phyloP scores from a whole-genome alignment of 1,284 basidiomycete genomes.

The Tylopilus sp. region DNA sequence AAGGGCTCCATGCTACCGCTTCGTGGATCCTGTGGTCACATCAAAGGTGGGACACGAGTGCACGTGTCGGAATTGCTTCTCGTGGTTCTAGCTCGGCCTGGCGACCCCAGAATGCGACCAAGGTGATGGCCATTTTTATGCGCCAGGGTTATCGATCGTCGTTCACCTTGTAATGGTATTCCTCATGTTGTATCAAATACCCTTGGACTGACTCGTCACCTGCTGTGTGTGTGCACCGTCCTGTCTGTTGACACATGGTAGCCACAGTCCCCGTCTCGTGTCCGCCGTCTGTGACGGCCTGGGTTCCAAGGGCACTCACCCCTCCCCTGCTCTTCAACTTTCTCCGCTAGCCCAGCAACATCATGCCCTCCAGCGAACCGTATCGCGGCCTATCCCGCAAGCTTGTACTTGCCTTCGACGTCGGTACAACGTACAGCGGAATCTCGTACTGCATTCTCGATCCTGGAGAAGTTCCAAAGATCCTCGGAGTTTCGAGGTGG shows the following conservation, averaged over 20 bases:
- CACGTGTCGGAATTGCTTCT: too few species aligned
- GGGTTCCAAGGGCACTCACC: not conserved
- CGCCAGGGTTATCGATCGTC: too few species aligned
- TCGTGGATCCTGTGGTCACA: too few species aligned
- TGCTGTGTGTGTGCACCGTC: not conserved
- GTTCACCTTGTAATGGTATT: not conserved
- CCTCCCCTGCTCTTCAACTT: not conserved
- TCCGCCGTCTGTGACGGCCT: not conserved
- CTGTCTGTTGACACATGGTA: slow-evolving; percentile 1
- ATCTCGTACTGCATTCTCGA: slow-evolving; percentile 42
- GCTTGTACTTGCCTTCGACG: slow-evolving; percentile 42
- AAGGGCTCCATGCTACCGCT: too few species aligned
- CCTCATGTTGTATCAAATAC: slow-evolving; percentile 1
- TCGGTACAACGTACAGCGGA: slow-evolving; percentile 32
- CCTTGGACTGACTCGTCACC: not conserved
- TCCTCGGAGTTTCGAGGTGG: slow-evolving; percentile 40
- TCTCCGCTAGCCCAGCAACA: not conserved
- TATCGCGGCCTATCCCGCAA: slow-evolving; percentile 36
- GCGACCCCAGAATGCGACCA: too few species aligned
- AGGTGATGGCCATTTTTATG: too few species aligned
- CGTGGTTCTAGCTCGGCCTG: too few species aligned
- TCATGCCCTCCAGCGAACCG: slow-evolving; percentile 24
- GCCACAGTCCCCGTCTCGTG: not conserved
- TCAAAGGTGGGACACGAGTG: too few species aligned
- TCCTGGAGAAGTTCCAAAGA: slow-evolving; percentile 44